phyloP scores from a whole-genome alignment of 106 monocot genomes.

The Acorus calamus region DNA sequence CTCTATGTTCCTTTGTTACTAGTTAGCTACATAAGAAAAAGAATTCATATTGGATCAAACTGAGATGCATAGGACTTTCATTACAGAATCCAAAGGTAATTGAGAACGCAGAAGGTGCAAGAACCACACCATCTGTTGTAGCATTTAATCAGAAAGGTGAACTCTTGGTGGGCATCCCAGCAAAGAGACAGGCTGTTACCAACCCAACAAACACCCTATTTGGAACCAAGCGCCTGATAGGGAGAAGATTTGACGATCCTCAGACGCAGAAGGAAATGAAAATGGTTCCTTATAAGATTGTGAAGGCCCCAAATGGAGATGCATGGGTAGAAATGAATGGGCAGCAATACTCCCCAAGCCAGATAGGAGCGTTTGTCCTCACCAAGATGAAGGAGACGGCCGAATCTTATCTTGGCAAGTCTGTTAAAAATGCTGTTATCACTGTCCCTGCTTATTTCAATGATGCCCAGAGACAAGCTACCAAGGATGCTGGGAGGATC shows the following conservation, averaged over 20 bases:
- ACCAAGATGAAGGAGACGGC: constrained; percentile 48
- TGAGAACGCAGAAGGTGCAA: constrained; percentile 63
- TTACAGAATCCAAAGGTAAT: constrained; percentile 50
- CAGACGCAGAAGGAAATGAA: constrained; percentile 60
- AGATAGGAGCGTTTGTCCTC: constrained; percentile 52
- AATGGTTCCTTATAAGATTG: constrained; percentile 73
- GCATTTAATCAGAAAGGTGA: constrained; percentile 54
- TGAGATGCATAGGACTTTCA: background rate
- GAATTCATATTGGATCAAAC: too few relatives aligned
- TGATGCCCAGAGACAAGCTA: constrained; percentile 56
- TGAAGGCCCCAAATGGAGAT: constrained; percentile 68
- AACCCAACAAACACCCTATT: constrained; percentile 56
- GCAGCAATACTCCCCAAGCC: constrained; percentile 76
- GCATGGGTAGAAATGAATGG: constrained; percentile 86
- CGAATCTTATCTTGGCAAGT: constrained; percentile 69
- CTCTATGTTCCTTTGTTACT: too few relatives aligned
- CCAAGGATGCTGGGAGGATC: constrained; percentile 47
- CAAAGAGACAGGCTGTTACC: constrained; percentile 62
- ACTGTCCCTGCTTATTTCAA: constrained; percentile 64
- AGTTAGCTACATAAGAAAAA: too few relatives aligned
- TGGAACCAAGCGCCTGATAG: constrained; percentile 59
- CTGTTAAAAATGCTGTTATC: constrained; percentile 66
- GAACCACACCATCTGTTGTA: constrained; percentile 64
- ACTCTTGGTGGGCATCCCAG: constrained; percentile 44
- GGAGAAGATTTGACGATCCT: constrained; percentile 50